These are phyloP conservation scores for Vitis vinifera DNA, from an alignment of 164 flowering plant species.

Conservation along the genomic window DNA sequence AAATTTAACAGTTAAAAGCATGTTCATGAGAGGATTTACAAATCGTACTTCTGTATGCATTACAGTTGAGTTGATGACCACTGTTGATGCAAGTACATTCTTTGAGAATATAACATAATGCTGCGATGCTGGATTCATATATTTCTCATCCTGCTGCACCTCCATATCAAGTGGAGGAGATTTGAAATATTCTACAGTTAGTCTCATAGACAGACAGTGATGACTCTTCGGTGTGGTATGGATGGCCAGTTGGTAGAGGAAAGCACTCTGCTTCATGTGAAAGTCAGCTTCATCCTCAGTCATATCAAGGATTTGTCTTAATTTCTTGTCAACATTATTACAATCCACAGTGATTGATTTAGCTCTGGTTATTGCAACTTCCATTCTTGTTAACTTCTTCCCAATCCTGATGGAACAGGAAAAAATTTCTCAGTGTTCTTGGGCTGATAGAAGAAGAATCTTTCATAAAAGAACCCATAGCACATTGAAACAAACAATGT, in stretches of 20 bases:
- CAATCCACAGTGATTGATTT: conserved; percentile 66
- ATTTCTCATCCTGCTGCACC: conserved; percentile 34
- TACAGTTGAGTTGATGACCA: conserved; percentile 91
- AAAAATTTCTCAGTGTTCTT: conserved; percentile 2
- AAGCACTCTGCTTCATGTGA: conserved; percentile 96
- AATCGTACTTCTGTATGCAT: conserved; percentile 60
- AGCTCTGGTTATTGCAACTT: conserved; percentile 63
- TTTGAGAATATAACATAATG: conserved; percentile 84
- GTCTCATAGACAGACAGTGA: conserved; percentile 89
- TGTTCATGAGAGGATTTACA: not conserved
- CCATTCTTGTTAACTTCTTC: conserved; percentile 60
- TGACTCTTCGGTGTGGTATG: conserved; percentile 94
- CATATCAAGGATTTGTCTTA: conserved; percentile 80
- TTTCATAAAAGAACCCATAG: not conserved
- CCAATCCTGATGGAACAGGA: conserved; percentile 47
- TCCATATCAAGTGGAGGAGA: conserved; percentile 41
- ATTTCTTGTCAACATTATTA: conserved; percentile 87
- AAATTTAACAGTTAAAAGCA: conserved; percentile 1
- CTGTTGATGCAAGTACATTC: conserved; percentile 83
- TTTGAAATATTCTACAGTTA: conserved; percentile 85
- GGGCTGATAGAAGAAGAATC: not conserved
- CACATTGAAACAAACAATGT: not conserved
- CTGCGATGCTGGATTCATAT: conserved; percentile 46
- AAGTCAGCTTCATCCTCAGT: conserved; percentile 96
- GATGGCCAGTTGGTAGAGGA: conserved; percentile 82